Conservation (phyloP, 1,284 basidiomycete species). For the Ustilago lituana region DNA sequence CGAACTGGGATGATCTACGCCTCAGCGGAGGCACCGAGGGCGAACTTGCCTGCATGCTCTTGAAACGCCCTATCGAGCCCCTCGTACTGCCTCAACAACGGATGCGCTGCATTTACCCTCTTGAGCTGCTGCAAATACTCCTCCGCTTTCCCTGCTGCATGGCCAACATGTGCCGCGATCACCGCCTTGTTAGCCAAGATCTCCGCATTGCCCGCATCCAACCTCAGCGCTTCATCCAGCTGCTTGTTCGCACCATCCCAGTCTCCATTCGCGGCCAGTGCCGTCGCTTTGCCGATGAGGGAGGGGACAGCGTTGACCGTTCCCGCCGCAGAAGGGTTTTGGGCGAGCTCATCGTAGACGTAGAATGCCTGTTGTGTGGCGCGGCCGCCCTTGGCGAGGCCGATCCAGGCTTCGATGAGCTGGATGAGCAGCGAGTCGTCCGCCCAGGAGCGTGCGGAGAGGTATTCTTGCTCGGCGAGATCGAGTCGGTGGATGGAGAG, state of each 20-base stretch:
- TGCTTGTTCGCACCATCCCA: constrained; percentile 31
- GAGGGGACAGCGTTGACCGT: constrained; percentile 44
- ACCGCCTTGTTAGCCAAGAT: constrained; percentile 46
- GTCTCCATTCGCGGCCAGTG: constrained; percentile 53
- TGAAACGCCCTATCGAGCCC: constrained; percentile 23
- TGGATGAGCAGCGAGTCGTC: constrained; percentile 65
- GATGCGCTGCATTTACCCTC: constrained; percentile 23
- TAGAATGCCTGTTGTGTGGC: constrained; percentile 66
- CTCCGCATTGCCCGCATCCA: constrained; percentile 40
- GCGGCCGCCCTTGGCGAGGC: constrained; percentile 58
- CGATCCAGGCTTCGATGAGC: constrained; percentile 66
- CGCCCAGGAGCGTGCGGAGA: constrained; percentile 60
- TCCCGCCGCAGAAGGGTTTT: constrained; percentile 47
- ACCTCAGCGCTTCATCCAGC: constrained; percentile 46
- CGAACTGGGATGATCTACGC: background rate
- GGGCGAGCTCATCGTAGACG: constrained; percentile 66
- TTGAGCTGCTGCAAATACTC: constrained; percentile 22
- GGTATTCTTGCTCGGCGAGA: constrained; percentile 62
- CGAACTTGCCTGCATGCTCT: constrained; percentile 19
- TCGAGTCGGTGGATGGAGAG: constrained; percentile 63
- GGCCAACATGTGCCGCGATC: constrained; percentile 21
- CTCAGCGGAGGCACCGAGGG: constrained; percentile 19
- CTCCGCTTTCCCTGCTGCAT: background rate
- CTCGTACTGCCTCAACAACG: constrained; percentile 26
- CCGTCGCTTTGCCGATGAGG: constrained; percentile 60